Conservation (phyloP, 805 yeast genomes). For the Ogataea naganishii region DNA sequence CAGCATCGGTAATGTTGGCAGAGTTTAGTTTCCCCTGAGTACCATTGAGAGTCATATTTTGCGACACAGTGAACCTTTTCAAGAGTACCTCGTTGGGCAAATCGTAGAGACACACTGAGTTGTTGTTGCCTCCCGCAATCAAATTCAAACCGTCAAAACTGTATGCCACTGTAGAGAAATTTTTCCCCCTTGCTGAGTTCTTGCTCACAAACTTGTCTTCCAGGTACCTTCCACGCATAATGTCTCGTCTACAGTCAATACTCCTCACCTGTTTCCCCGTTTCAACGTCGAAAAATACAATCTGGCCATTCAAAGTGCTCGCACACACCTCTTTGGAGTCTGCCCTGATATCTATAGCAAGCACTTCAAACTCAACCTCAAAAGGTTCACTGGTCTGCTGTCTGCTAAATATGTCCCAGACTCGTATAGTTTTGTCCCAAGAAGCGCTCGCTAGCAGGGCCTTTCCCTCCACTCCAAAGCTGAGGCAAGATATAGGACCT, state of each 20-base stretch:
- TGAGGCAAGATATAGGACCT: constrained; percentile 85
- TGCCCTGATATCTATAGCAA: constrained; percentile 77
- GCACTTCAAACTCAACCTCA: constrained; percentile 74
- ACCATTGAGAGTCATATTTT: constrained; percentile 87
- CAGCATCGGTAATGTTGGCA: constrained; percentile 78
- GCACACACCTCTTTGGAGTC: constrained; percentile 91
- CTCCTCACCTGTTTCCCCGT: constrained; percentile 71
- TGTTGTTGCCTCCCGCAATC: constrained; percentile 90
- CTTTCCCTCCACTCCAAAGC: constrained; percentile 69
- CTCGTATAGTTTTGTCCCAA: constrained; percentile 92
- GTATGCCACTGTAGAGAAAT: constrained; percentile 72
- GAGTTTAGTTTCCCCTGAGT: constrained; percentile 75
- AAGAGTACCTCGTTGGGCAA: constrained; percentile 79
- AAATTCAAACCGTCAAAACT: constrained; percentile 84
- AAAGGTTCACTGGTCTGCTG: constrained; percentile 86
- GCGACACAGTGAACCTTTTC: constrained; percentile 74
- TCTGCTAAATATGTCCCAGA: constrained; percentile 90
- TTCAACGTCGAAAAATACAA: constrained; percentile 77
- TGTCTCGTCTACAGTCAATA: constrained; percentile 81
- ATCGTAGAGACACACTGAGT: constrained; percentile 87
- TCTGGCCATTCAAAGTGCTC: constrained; percentile 80
- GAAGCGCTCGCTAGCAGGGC: constrained; percentile 76
- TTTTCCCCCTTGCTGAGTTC: constrained; percentile 77
- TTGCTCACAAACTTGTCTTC: constrained; percentile 77
- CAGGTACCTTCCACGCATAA: constrained; percentile 74